phyloP scores from a whole-genome alignment of 257 asterid species.

The Echites panduratus region DNA sequence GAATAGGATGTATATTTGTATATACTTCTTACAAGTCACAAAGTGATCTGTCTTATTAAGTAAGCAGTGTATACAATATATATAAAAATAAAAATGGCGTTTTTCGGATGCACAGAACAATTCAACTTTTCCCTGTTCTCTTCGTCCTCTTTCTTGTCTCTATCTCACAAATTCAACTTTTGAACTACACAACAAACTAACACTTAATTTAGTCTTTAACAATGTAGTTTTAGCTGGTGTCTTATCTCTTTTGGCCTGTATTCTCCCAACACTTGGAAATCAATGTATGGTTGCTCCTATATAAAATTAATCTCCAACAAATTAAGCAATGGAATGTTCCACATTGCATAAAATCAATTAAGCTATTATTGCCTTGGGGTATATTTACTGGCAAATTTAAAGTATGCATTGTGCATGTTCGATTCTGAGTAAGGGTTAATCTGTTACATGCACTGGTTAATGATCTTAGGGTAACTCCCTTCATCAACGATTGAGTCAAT shows the following conservation, averaged over 20 bases:
- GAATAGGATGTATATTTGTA: not conserved
- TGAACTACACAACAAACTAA: too few species aligned
- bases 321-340: not conserved
- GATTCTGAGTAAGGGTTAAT: too few species aligned
- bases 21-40: not conserved
- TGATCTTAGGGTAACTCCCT: too few species aligned
- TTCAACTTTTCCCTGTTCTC: constrained; percentile 8
- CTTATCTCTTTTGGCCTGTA: not conserved
- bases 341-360: not conserved
- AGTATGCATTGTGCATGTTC: too few species aligned
- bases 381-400: too few species aligned
- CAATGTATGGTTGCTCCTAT: not conserved
- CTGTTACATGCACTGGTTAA: too few species aligned
- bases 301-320: not conserved
- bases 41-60: not conserved
- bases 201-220: not conserved
- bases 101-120: not conserved
- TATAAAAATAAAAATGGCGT: not conserved
- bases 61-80: not conserved
- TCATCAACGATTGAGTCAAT: too few species aligned
- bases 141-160: constrained; percentile 8
- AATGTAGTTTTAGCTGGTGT: not conserved
- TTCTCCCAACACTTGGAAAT: not conserved
- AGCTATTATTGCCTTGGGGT: too few species aligned
- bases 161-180: constrained; percentile 1